Base-by-base conservation (phyloP, 805 yeast genomes). In the Candida golubevii region DNA sequence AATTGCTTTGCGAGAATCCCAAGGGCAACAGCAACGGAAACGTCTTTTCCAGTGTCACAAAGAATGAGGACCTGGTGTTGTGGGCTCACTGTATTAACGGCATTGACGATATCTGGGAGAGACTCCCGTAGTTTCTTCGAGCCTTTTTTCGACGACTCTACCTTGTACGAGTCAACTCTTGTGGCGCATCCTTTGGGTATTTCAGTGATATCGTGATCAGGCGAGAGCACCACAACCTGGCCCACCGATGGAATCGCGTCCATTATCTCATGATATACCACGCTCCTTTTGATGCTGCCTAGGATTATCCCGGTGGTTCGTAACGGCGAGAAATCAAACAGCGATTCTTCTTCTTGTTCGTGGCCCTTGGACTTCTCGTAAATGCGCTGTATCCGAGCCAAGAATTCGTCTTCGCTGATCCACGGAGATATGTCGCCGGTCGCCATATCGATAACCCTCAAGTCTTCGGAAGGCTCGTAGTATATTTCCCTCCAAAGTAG, bases 41-140 rank as follows among this genome's bases (percentile, higher is more conserved):
- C 57, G 56, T 88, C 96, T 4, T 72, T 67, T 0, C 88, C 90
- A 0, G 77, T 64, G 23, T 80, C 83, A 54, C 91, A 83, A 2
- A 82, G 57, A 0, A 88, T 58, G 18, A 81, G 46, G 1, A 74
- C 39, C n/a, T 28, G 36, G 3, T 42, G 53, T 5, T 38, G 15
- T 27, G 1, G 47, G 42, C 1, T 37, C 43, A 1, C 56, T 11
- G 31, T 60, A 10, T 4, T 50, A 9, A 76, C 48, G n/a, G 11
- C 18, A 6, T 26, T 11, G n/a, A 50, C 7, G 6, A 87, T 63
- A 2, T 56, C 49, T 0, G 80, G 77, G 1, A 87, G 61, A 7
- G 62, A 42, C 0, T 54, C 58, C 31, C 93, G 65, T 12, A 88
- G 66, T 31, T 68, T 69, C 49, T 82, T 83, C 0, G 91, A 76